Percentiles rank a stretch among this genome's conserved stretches.
phyloP scores from a whole-genome alignment of 257 asterid species.

The Nicotiana tomentosiformis region DNA sequence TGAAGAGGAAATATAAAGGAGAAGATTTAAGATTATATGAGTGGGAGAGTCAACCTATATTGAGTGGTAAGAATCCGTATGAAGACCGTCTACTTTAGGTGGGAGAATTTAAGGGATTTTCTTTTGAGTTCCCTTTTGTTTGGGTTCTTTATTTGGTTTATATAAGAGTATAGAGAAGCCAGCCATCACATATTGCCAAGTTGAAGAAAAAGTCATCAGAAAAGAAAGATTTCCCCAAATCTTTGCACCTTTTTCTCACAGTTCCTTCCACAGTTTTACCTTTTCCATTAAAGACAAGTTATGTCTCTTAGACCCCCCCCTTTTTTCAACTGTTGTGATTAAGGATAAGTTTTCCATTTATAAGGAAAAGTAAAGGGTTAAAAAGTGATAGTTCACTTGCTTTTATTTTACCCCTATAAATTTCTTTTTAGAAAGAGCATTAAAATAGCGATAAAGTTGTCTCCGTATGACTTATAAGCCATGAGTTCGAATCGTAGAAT shows the following conservation, averaged over 20 bases:
- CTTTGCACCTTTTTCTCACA: slow-evolving; percentile 46
- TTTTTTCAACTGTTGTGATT: slow-evolving; percentile 29
- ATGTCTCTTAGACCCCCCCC: slow-evolving; percentile 13
- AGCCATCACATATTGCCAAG: slow-evolving; percentile 32
- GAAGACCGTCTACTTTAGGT: slow-evolving; percentile 48
- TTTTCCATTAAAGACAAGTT: slow-evolving; percentile 27
- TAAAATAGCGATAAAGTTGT: too few relatives aligned
- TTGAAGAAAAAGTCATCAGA: slow-evolving; percentile 15
- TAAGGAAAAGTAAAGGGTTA: slow-evolving; percentile 3
- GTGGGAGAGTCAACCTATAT: slow-evolving; percentile 59
- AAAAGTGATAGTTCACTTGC: slow-evolving; percentile 16
- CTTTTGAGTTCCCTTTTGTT: slow-evolving; percentile 13
- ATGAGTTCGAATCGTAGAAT: too few relatives aligned
- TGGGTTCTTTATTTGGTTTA: slow-evolving; percentile 25
- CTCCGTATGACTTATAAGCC: too few relatives aligned
- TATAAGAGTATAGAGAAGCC: slow-evolving; percentile 7
- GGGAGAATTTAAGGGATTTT: slow-evolving; percentile 25
- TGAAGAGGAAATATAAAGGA: slow-evolving; percentile 49
- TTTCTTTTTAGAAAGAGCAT: background rate
- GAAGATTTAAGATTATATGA: slow-evolving; percentile 14
- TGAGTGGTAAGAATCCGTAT: slow-evolving; percentile 46
- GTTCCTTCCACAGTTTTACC: slow-evolving; percentile 36
- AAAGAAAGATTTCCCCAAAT: slow-evolving; percentile 44
- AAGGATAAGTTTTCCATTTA: slow-evolving; percentile 39
- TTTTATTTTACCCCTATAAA: background rate